Evolutionary conservation across 228 moss, liverwort and hornwort genomes (phyloP), one percentile per base, ranked within the genome.

Genomic region (Sphagnum magellanicum): DNA sequence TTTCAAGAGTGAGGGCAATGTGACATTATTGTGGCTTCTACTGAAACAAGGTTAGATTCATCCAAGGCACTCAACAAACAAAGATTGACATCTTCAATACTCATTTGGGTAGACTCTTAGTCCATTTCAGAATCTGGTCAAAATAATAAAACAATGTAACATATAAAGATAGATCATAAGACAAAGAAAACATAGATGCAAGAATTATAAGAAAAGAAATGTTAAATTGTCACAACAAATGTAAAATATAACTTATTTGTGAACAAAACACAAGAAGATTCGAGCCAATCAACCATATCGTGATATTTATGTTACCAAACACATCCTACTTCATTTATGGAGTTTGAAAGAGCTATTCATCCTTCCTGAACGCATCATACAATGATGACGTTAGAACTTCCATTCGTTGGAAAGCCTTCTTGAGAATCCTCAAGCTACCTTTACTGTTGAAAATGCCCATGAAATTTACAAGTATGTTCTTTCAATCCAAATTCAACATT

Each of bases 401-500:
- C 78, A 59, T 74, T 78, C 64, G 73, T 81, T 67, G 85, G 88
- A 72, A 81, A 79, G 13, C 87, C 83, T 53, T 90, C 97, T 74
- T 91, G 83, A 62, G 98, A 98, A 70, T 87, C 88, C 75, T 98
- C 98, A 75, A 98, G 68, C 69, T 98, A 92, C 72, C 89, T 86
- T 65, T 94, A 78, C 70, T 79, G 80, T 57, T 82, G 84, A 69
- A 98, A 81, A 67, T 98, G 90, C 63, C 93, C 98, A 80, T 98
- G 91, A 70, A 98, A 98, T 74, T 90, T 91, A 53, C 1, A 17
- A 17, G 17, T 17, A 17, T 17, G 17, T 17, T 17, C 17, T 17
- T 17, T 17, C 17, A 17, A 17, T 17, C 17, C 17, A 17, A 17
- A 17, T 17, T 17, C 17, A 17, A 17, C 17, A 17, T 17, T 17